Evolutionary conservation across 2,329 filamentous ascomycete species (phyloP), one percentile per base, ranked within the genome.

Genomic region (Hymenoscyphus salicellus): DNA sequence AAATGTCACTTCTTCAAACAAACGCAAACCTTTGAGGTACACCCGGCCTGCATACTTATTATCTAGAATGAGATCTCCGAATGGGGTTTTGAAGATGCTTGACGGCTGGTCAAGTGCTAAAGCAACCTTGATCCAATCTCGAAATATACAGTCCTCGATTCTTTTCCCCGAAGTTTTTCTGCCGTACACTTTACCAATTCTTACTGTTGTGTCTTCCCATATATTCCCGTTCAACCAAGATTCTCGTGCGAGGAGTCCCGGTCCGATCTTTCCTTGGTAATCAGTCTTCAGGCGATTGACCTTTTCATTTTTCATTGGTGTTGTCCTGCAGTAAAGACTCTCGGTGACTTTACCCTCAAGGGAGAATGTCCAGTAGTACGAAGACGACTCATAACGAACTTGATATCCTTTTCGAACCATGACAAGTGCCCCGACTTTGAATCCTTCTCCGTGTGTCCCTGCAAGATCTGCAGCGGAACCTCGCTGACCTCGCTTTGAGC

Each of bases 371-470:
- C 69, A 75, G 49, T 68, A 65, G 38, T 43, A 72, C 4, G 63
- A 66, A 8, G 66, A 64, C 23, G 68, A 55, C 58, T 68, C 65
- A 43, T 70, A 70, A 11, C 43, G 66, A 3, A 72, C 66, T 2
- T 58, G 60, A 43, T 73, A 66, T 5, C 66, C 64, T 28, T 68
- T 52, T 0, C 72, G 66, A n/a, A 68, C 59, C 70, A 75, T 71
- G 0, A 74, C 65, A 0, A 74, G 63, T 2, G 73, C 67, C 16
- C 68, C 73, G 26, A 73, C 32, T 58, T 75, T 75, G 62, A 73
- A 71, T 1, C 71, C 72, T 62, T 75, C 72, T 1, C 73, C 73
- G 55, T 75, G 70, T 7, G 52, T 65, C 10, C 73, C 73, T 3
- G 73, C 70, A 23, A 64, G 5, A n/a, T 65, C 16, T 1, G 57